A percentile compares a stretch with the other conserved stretches of the same genome.
phyloP scores from a whole-genome alignment of 805 yeast species.

The Kuraishia molischiana region DNA sequence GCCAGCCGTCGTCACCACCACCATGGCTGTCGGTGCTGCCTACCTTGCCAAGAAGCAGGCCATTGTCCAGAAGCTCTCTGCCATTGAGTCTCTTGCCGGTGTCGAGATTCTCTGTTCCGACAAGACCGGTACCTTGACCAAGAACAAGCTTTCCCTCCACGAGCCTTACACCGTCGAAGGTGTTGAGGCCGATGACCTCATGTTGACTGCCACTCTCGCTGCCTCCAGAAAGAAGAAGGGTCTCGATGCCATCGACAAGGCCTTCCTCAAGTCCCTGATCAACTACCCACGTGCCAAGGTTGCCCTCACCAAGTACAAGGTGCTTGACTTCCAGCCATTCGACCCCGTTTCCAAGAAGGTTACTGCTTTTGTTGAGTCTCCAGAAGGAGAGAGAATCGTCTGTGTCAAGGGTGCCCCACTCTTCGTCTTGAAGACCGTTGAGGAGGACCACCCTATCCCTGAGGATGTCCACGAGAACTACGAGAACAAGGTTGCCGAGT shows the following conservation, averaged over 20 bases:
- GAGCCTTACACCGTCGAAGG: constrained; percentile 98
- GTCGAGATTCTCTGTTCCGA: constrained; percentile 97
- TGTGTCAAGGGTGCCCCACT: constrained; percentile 99
- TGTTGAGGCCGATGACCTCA: constrained; percentile 90
- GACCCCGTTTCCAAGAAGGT: constrained; percentile 97
- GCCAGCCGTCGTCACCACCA: constrained; percentile 97
- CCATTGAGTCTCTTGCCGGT: constrained; percentile 95
- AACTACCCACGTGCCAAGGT: constrained; percentile 87
- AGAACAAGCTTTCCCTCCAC: constrained; percentile 90
- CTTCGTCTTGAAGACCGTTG: constrained; percentile 92
- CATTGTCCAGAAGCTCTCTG: constrained; percentile 92
- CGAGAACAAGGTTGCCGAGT: constrained; percentile 95
- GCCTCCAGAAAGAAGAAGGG: constrained; percentile 98
- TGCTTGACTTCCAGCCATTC: constrained; percentile 92
- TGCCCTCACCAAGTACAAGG: constrained; percentile 89
- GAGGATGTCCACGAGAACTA: constrained; percentile 90
- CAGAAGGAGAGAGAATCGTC: constrained; percentile 88
- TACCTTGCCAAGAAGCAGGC: constrained; percentile 96
- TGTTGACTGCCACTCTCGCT: constrained; percentile 96
- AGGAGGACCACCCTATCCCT: constrained; percentile 93
- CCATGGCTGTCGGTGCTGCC: constrained; percentile 99
- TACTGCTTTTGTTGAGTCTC: constrained; percentile 90
- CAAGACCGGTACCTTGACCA: constrained; percentile 96
- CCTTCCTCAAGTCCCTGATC: constrained; percentile 86
- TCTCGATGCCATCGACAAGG: constrained; percentile 95